phyloP scores from a whole-genome alignment of 768 basidiomycete genomes.

The Tubosaeta brunneosetosa region DNA sequence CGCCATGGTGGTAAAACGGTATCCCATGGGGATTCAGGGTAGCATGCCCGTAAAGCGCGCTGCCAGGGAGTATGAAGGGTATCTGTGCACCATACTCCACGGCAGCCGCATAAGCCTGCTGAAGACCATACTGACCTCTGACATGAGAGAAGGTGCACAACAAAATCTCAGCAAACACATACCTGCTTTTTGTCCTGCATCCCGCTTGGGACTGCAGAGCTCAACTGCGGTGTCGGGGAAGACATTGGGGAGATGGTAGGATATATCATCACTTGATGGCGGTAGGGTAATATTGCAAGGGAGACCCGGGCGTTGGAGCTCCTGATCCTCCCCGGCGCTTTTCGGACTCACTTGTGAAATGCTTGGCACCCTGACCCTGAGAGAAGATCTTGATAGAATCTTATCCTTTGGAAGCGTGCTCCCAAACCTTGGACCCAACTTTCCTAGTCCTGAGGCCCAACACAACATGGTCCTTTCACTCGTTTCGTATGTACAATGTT shows the following conservation, averaged over 20 bases:
- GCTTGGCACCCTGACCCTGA: too few relatives aligned
- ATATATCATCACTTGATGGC: conserved; percentile 59
- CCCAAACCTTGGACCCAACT: too few relatives aligned
- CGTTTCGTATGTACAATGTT: too few relatives aligned
- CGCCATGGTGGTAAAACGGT: conserved; percentile 35
- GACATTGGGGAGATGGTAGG: conserved; percentile 48
- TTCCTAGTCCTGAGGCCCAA: too few relatives aligned
- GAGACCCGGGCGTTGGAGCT: too few relatives aligned
- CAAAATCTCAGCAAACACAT: conserved; percentile 10
- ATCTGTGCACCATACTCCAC: conserved; percentile 48
- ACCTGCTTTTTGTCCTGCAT: conserved; percentile 62
- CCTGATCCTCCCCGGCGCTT: too few relatives aligned
- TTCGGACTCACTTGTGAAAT: too few relatives aligned
- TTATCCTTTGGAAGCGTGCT: too few relatives aligned
- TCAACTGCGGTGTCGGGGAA: conserved; percentile 45
- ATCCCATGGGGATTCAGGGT: conserved; percentile 30
- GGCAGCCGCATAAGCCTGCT: conserved; percentile 43
- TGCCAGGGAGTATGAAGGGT: conserved; percentile 41
- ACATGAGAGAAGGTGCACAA: conserved; percentile 9
- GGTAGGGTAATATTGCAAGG: conserved; percentile 56
- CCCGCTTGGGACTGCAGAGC: conserved; percentile 36
- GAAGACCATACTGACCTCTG: conserved; percentile 37
- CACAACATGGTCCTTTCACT: too few relatives aligned
- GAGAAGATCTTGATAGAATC: too few relatives aligned
- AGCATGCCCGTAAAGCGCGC: conserved; percentile 42